Evolutionary conservation across 2,329 filamentous ascomycete genomes (phyloP).

Genomic region (Colletotrichum sp.): DNA sequence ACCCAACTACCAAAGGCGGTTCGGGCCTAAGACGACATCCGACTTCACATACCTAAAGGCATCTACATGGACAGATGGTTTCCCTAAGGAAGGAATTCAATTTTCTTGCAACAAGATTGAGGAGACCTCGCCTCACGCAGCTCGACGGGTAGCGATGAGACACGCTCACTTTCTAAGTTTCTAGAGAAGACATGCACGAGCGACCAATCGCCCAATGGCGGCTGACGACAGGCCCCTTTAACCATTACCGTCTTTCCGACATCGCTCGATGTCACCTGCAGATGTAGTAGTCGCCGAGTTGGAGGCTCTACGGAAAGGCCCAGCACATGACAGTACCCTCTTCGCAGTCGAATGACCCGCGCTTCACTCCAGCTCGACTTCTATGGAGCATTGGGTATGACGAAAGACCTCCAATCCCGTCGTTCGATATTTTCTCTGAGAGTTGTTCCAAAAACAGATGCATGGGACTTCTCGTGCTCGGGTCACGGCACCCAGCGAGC

Average conservation of each 20-base stretch:
- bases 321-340: not conserved
- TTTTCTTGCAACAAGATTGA: not conserved
- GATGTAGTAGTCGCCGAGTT: not conserved
- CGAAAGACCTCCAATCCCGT: fast-evolving
- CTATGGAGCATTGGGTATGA: not conserved
- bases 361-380: not conserved
- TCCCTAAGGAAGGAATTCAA: not conserved
- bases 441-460: not conserved
- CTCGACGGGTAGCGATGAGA: not conserved
- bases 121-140: not conserved
- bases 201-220: fast-evolving
- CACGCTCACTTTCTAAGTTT: not conserved
- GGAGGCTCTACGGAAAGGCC: not conserved
- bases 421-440: fast-evolving
- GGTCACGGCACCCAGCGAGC: not conserved
- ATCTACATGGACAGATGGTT: not conserved
- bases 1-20: not conserved
- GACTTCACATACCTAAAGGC: not conserved
- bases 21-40: not conserved
- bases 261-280: not conserved
- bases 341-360: not conserved
- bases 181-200: not conserved
- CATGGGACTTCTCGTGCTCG: not conserved
- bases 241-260: fast-evolving
- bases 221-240: not conserved